Evolutionary conservation across 371 early-diverging fungal species (phyloP), one percentile per base, ranked within the genome.

Genomic region (Actinomortierella wolfii): DNA sequence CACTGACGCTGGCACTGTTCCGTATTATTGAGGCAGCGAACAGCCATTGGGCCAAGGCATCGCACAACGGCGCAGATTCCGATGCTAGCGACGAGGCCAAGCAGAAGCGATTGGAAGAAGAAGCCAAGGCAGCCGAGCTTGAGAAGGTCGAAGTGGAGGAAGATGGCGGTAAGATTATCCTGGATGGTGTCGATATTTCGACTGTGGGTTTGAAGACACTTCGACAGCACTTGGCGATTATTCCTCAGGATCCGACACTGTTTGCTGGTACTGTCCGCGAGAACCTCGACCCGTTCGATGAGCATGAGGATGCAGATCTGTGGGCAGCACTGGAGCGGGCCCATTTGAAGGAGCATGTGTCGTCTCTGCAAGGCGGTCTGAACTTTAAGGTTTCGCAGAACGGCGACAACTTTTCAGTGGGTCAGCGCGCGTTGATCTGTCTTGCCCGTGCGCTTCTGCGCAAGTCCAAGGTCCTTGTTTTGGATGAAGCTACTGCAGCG

Each of bases 401-500:
- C 51, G 92, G 90, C 6, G 79, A 82, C 34, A 84, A 84, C 48
- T 68, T 90, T 11, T 83, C 84, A 41, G 91, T 90, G 46, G 92
- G 92, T 17, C 84, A 84, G 62, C 80, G 84, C 15, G 89, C 90
- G 47, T 79, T 89, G 59, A 81, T 91, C 59, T 78, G 85, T 51
- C 78, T 90, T 29, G 86, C 90, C 14, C 80, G 92, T 52, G 87
- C 87, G 0, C 57, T 87, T 40, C 82, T 98, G 64, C 85, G 90
- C 51, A 86, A 94, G 59, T 94, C 95, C 28, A 83, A 80, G 54
- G 87, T 97, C 11, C 77, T 97, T 51, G 68, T 98, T 15, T 77
- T 98, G 25, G 99, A 99, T 66, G 99, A 99, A 68, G 97, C 99
- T 1, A 99, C 99, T 0, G 90, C 92, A 0, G 96, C 97, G 0